Evolutionary conservation across 179 eudicot genomes (phyloP).

Genomic region (Spinacia oleracea): DNA sequence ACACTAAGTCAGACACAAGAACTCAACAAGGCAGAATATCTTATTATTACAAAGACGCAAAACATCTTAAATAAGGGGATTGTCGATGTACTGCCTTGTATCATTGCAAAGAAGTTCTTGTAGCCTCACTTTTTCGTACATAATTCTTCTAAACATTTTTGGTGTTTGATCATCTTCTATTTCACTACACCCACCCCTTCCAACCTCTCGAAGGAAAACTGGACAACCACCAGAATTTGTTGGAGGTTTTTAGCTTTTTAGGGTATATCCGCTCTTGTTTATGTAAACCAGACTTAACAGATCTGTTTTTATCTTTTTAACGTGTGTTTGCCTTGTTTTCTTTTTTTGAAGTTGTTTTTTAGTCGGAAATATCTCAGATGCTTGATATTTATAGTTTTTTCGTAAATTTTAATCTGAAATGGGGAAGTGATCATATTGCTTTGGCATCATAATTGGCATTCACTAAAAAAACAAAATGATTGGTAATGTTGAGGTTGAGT

Average conservation of each 20-base stretch:
- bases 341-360: background rate
- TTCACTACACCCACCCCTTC: background rate
- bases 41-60: too few species aligned
- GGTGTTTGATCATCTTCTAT: too few species aligned
- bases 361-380: background rate
- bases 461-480: conserved; percentile 29
- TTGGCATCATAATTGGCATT: conserved; percentile 85
- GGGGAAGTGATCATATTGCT: conserved; percentile 99
- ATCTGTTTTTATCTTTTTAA: background rate
- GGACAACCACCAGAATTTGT: background rate
- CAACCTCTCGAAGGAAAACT: background rate
- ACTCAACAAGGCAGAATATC: too few species aligned
- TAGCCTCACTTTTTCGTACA: too few species aligned
- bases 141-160: too few species aligned
- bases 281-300: too few species aligned
- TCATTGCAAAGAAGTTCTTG: too few species aligned
- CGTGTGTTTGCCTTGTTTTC: conserved; percentile 1
- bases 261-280: background rate
- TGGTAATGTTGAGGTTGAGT: conserved; percentile 17
- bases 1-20: too few species aligned
- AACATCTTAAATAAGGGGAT: too few species aligned
- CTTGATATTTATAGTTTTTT: conserved; percentile 5
- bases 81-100: too few species aligned
- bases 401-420: conserved; percentile 60
- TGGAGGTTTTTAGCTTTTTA: background rate